phyloP scores from a whole-genome alignment of 139 green algal species.

The Chlamydomonas incerta region DNA sequence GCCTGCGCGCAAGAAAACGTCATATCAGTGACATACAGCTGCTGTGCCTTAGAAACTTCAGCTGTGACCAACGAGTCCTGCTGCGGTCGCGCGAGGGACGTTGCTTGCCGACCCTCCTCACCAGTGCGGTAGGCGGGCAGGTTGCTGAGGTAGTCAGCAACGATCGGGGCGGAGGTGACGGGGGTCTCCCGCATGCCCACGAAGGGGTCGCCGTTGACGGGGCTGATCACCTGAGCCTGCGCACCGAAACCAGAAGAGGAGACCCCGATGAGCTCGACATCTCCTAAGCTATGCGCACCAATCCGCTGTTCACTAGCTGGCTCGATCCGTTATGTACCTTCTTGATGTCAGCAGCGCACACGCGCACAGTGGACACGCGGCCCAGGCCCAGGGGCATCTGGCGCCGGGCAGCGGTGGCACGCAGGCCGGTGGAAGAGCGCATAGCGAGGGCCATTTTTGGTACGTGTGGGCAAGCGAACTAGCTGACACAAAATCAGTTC shows the following conservation, averaged over 20 bases:
- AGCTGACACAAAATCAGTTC: no score
- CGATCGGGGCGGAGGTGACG: constrained; percentile 92
- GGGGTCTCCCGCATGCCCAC: constrained; percentile 98
- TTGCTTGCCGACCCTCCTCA: no score
- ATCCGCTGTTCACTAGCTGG: no score
- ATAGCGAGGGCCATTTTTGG: constrained; percentile 40
- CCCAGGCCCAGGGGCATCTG: constrained; percentile 32
- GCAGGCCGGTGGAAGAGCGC: constrained; percentile 17
- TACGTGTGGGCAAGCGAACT: no score
- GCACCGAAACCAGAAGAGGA: not conserved
- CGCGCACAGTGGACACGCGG: constrained; percentile 30
- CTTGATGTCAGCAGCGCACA: constrained; percentile 8
- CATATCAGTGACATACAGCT: no score
- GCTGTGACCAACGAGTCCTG: no score
- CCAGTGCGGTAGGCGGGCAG: constrained; percentile 96
- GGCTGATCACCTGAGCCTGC: constrained; percentile 87
- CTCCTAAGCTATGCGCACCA: no score
- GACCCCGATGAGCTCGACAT: no score
- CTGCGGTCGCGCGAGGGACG: no score
- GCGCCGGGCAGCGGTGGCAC: constrained; percentile 23
- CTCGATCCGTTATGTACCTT: constrained; percentile 15
- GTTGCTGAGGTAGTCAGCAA: constrained; percentile 94
- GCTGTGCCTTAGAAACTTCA: no score
- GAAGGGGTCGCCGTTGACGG: constrained; percentile 97
- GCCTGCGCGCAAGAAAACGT: no score